Conservation (phyloP, 2,329 filamentous ascomycete genomes). For the Fusarium clavum region DNA sequence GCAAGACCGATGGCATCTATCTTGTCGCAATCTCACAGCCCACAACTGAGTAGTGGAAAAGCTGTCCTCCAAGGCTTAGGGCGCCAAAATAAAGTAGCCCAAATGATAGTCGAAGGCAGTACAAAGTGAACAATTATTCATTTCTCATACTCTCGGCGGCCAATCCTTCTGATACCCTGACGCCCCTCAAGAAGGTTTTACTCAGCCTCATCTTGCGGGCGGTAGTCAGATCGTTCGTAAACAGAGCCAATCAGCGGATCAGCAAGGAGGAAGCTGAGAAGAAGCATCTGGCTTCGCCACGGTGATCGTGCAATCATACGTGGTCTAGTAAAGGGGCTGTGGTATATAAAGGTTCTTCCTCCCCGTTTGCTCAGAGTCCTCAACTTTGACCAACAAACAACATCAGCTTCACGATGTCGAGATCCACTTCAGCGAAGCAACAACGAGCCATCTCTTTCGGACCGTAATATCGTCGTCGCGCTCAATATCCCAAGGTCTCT, state of each 20-base stretch:
- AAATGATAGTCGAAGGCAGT: neutral
- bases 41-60: neutral
- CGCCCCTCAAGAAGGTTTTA: conserved; percentile 4
- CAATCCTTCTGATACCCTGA: neutral
- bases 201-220: conserved; percentile 33
- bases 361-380: neutral
- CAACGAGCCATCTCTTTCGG: conserved; percentile 77
- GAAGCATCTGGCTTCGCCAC: conserved; percentile 29
- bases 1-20: neutral
- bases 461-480: conserved; percentile 72
- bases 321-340: neutral
- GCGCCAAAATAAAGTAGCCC: no score
- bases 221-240: conserved; percentile 1
- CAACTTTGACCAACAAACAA: neutral
- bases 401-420: conserved; percentile 27
- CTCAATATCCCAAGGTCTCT: conserved; percentile 71
- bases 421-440: conserved; percentile 63
- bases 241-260: conserved; percentile 24
- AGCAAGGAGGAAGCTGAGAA: neutral
- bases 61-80: neutral
- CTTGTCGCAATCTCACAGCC: conserved; percentile 8
- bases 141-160: neutral
- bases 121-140: neutral
- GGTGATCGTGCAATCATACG: neutral
- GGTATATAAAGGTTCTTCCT: conserved; percentile 22